phyloP scores from a whole-genome alignment of 2,329 filamentous ascomycete species.

The Furcasterigmium furcatum region DNA sequence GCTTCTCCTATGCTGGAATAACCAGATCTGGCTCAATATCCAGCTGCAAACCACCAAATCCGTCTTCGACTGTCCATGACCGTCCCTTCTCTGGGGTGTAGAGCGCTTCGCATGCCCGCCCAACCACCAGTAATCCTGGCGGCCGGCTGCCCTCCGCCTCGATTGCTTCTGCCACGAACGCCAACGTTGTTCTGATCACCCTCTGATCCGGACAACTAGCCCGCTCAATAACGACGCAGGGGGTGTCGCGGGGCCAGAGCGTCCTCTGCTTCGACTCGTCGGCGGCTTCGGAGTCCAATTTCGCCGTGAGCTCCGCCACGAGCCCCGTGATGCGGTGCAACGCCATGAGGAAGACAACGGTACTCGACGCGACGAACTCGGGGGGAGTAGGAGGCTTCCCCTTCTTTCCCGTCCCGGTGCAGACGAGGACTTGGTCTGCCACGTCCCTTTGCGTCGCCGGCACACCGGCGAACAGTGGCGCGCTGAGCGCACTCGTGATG shows the following conservation, averaged over 20 bases:
- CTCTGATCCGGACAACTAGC: constrained; percentile 93
- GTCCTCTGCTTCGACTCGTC: constrained; percentile 28
- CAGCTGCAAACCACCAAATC: constrained; percentile 70
- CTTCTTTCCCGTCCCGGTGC: constrained; percentile 92
- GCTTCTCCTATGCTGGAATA: not conserved
- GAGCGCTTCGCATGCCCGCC: constrained; percentile 77
- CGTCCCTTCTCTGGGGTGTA: constrained; percentile 52
- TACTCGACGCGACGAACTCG: constrained; percentile 70
- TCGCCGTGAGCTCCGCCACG: constrained; percentile 63
- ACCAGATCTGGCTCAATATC: constrained; percentile 12
- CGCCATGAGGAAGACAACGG: constrained; percentile 93
- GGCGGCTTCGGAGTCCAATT: constrained; percentile 25
- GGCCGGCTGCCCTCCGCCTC: constrained; percentile 87
- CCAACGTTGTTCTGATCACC: constrained; percentile 83
- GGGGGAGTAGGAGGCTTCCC: constrained; percentile 81
- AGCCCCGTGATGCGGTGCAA: constrained; percentile 78
- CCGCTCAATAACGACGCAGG: constrained; percentile 89
- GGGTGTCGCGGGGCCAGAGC: constrained; percentile 73
- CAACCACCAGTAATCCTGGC: constrained; percentile 84
- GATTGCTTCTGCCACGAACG: constrained; percentile 75
- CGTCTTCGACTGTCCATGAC: constrained; percentile 84
- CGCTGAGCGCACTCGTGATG: constrained; percentile 83
- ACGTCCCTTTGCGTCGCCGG: constrained; percentile 87
- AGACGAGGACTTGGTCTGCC: constrained; percentile 91
- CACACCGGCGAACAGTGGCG: constrained; percentile 83